Conservation (phyloP, 129 eudicot species). For the Flaveria bidentis region DNA sequence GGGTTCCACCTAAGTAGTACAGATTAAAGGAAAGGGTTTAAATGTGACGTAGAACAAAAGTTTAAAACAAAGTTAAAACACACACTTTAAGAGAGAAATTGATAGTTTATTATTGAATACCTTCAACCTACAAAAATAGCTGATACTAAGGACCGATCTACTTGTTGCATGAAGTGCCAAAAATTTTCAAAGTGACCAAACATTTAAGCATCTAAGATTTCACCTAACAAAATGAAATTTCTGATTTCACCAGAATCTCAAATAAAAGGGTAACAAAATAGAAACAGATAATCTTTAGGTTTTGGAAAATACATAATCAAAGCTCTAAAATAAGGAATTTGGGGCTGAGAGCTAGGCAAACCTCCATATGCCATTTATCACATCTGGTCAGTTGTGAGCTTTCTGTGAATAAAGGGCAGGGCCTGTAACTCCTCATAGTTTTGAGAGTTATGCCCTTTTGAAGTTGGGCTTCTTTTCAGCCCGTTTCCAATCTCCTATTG, state of each 20-base stretch:
- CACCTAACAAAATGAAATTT: neutral
- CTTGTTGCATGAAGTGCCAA: neutral
- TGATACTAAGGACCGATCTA: neutral
- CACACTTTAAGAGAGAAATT: neutral
- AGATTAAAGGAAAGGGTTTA: neutral
- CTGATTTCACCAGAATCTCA: neutral
- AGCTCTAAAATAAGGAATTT: neutral
- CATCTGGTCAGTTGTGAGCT: neutral
- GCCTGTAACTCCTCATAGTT: neutral
- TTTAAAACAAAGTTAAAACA: neutral
- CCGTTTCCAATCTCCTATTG: neutral
- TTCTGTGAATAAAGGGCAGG: neutral
- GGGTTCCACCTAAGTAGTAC: neutral
- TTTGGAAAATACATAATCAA: neutral
- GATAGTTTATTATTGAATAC: too few relatives aligned
- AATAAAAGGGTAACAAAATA: neutral
- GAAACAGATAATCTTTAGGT: neutral
- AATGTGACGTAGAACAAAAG: neutral
- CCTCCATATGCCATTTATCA: neutral
- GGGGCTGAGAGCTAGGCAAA: neutral
- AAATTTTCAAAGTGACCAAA: neutral
- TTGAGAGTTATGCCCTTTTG: neutral
- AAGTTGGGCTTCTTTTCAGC: neutral
- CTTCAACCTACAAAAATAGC: neutral
- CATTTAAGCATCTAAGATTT: neutral